Conservation (phyloP, 2,329 filamentous ascomycete species). For the Pseudogymnoascus pannorum region DNA sequence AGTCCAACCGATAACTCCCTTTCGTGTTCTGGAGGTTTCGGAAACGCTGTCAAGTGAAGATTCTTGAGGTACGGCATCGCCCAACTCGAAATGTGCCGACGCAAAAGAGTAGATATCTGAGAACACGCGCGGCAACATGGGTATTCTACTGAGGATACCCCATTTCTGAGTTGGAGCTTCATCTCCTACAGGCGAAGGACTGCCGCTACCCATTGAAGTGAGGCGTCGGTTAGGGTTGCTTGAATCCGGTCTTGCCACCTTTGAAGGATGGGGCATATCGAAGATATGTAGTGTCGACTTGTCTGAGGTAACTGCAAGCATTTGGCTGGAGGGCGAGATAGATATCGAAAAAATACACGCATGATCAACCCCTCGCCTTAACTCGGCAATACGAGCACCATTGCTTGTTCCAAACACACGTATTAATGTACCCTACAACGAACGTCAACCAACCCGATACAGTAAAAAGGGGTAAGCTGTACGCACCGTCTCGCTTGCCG, state of each 20-base stretch:
- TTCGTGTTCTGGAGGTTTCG: constrained; percentile 47
- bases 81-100: constrained; percentile 73
- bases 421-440: constrained; percentile 69
- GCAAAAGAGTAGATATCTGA: constrained; percentile 85
- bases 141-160: constrained; percentile 77
- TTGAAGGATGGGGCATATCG: constrained; percentile 60
- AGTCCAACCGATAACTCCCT: constrained; percentile 81
- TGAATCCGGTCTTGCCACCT: constrained; percentile 30
- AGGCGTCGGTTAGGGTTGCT: constrained; percentile 28
- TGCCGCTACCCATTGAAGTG: constrained; percentile 23
- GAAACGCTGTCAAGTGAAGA: constrained; percentile 19
- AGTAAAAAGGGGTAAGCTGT: background rate
- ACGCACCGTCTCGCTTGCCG: constrained; percentile 71
- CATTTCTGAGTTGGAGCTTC: constrained; percentile 64
- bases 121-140: constrained; percentile 77
- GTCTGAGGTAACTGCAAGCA: constrained; percentile 89
- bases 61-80: constrained; percentile 52
- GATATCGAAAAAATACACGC: constrained; percentile 81
- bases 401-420: constrained; percentile 76
- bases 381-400: constrained; percentile 73
- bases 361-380: constrained; percentile 81
- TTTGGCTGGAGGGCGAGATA: constrained; percentile 72
- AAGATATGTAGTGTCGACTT: constrained; percentile 95
- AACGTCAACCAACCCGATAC: background rate
- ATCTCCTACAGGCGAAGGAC: constrained; percentile 28